Base-by-base conservation (phyloP, 148 eudicot genomes). In the Spergularia marina region DNA sequence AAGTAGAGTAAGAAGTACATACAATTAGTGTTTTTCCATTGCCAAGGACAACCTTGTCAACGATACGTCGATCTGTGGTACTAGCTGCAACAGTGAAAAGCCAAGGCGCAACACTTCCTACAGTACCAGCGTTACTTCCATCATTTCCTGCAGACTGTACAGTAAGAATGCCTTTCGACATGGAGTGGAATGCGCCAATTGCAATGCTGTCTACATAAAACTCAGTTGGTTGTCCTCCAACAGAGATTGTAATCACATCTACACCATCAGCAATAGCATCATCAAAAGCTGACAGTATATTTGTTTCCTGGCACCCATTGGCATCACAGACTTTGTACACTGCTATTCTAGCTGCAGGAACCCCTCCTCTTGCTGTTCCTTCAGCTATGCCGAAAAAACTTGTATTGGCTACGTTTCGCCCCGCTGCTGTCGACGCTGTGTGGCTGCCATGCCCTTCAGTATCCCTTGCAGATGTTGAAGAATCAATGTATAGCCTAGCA, bases 191-290 rank as follows among this genome's bases (percentile, higher is more conserved):
- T 1, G 87, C 51, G 8, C 83, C 85, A 34, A 80, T 77, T 1
- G 91, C 75, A 56, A 86, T 49, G 17, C 30, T 1, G 54, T 87
- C 87, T 1, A 0, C 0, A 16, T n/a, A 11, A 17, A 75, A 51
- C 1, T 52, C 54, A 0, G 36, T 4, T 2, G 65, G 5, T 0
- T 9, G 11, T 17, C 47, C 21, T 14, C 84, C 86, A 0, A 89
- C 0, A 0, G 96, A 89, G 15, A 86, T 34, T 0, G 91, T 58
- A 15, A 89, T 78, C 16, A 91, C 30, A 64, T 89, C 90, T 25
- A 91, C 91, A 8, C 92, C 93, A 74, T 91, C 92, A 13, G 84
- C 87, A 21, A 91, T 82, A 1, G 88, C 92, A 53, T 85, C 82
- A 39, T 89, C 87, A 54, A 85, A 89, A 1, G 79, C 96, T 4